Percentiles rank a stretch among this genome's conserved stretches.
Evolutionary conservation across 768 basidiomycete genomes (phyloP).

Genomic region (Lentinula sp.): DNA sequence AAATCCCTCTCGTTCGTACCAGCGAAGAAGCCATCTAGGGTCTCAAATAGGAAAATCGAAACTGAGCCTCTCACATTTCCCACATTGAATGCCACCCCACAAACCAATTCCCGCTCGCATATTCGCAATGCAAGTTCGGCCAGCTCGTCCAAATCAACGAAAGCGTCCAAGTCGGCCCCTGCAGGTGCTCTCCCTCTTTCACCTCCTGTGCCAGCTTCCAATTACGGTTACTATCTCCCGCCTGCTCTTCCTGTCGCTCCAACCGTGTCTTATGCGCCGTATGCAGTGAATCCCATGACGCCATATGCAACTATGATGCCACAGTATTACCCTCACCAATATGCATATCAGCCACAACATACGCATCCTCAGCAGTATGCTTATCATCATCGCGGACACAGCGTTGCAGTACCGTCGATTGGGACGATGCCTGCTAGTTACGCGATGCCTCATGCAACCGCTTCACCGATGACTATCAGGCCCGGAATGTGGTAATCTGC

Average conservation of each 20-base stretch:
- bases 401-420: background rate
- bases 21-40: background rate
- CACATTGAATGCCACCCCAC: background rate
- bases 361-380: background rate
- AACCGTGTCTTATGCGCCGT: background rate
- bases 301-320: background rate
- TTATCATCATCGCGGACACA: background rate
- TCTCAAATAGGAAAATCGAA: background rate
- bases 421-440: background rate
- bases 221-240: background rate
- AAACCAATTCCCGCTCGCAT: background rate
- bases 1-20: background rate
- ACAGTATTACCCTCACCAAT: background rate
- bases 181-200: background rate
- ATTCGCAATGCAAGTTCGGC: background rate
- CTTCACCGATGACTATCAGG: background rate
- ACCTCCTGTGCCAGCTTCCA: background rate
- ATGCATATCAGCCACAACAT: background rate
- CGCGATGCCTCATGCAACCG: background rate
- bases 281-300: background rate
- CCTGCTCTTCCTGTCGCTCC: background rate
- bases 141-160: background rate
- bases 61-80: background rate
- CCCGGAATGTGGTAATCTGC: background rate
- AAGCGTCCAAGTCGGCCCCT: background rate